Evolutionary conservation across 2,329 filamentous ascomycete genomes (phyloP).

Genomic region (Aspergillus sp.): DNA sequence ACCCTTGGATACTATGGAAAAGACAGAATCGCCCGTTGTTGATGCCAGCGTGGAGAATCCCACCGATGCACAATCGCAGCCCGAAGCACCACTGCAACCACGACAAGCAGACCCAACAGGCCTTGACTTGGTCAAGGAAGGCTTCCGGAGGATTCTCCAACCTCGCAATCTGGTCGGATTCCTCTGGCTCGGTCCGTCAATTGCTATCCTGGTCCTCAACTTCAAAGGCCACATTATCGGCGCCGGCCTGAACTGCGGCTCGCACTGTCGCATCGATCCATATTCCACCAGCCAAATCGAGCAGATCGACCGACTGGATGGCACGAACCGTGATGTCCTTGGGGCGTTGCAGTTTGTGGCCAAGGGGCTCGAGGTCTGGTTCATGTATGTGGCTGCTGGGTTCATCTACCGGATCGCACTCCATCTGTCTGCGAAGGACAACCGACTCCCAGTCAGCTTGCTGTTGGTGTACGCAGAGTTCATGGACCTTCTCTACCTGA

Average conservation of each 20-base stretch:
- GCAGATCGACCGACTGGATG: not conserved
- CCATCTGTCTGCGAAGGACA: not conserved
- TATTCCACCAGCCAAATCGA: not conserved
- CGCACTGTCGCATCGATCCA: not conserved
- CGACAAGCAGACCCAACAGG: too few species aligned
- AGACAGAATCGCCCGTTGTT: too few species aligned
- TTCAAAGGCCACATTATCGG: not conserved
- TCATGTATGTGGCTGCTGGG: not conserved
- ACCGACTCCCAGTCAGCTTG: not conserved
- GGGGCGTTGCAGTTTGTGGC: not conserved
- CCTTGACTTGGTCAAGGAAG: not conserved
- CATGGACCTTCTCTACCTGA: not conserved
- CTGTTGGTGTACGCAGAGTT: not conserved
- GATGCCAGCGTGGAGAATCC: too few species aligned
- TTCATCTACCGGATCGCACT: not conserved
- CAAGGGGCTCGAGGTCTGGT: not conserved
- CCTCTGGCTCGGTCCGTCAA: not conserved
- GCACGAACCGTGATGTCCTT: not conserved
- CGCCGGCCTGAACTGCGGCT: not conserved
- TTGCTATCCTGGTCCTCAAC: not conserved
- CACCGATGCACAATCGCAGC: too few species aligned
- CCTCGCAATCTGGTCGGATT: not conserved
- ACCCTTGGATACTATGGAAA: too few species aligned
- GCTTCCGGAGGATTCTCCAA: not conserved
- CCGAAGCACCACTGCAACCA: too few species aligned